Conservation (phyloP, 1,139 yeast species). For the Pichia cactophila region DNA sequence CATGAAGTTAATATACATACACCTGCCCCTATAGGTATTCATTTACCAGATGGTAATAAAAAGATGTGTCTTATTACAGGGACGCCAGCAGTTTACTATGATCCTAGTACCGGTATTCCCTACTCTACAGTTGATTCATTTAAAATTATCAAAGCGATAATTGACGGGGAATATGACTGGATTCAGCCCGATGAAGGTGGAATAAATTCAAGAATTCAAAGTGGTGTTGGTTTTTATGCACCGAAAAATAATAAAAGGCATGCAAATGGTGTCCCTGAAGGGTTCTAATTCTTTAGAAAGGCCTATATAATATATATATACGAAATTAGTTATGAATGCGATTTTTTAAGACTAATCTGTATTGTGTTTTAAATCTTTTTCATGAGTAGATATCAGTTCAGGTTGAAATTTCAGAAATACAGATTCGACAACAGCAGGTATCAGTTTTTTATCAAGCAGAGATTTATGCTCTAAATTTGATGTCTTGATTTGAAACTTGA, state of each 20-base stretch:
- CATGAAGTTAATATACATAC: constrained; percentile 45
- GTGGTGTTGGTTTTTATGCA: constrained; percentile 65
- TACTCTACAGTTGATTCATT: constrained; percentile 78
- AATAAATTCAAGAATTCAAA: constrained; percentile 52
- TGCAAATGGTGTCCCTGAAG: constrained; percentile 87
- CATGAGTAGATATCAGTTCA: constrained; percentile 55
- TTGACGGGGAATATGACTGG: constrained; percentile 67
- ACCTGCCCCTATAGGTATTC: constrained; percentile 68
- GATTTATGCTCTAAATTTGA: constrained; percentile 30
- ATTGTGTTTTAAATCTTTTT: constrained; percentile 26
- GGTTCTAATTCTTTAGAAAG: constrained; percentile 35
- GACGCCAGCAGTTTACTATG: constrained; percentile 72
- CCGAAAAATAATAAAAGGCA: constrained; percentile 47
- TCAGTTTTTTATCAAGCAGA: constrained; percentile 37
- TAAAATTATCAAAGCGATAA: constrained; percentile 58
- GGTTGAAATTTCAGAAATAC: constrained; percentile 52
- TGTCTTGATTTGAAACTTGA: constrained; percentile 43
- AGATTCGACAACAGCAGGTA: constrained; percentile 40
- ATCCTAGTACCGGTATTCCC: constrained; percentile 81
- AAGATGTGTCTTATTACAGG: constrained; percentile 74
- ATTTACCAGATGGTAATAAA: constrained; percentile 61
- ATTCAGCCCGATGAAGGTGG: constrained; percentile 60
- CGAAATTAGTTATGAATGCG: not conserved
- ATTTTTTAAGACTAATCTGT: constrained; percentile 15
- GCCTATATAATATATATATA: not conserved